phyloP scores from a whole-genome alignment of 306 rosid species.

The Arachis hypogaea region DNA sequence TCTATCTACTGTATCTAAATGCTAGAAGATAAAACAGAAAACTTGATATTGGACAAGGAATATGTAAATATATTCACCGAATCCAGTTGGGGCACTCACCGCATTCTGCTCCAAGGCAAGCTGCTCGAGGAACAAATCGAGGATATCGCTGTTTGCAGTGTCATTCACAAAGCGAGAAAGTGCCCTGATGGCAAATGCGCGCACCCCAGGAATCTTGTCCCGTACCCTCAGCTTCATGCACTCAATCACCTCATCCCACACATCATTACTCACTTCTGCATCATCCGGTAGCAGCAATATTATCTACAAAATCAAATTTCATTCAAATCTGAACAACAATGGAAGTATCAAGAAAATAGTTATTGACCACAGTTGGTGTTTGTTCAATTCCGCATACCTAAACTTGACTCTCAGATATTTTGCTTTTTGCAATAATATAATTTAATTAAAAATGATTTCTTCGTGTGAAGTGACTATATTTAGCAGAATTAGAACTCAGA shows the following conservation, averaged over 20 bases:
- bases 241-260: constrained; percentile 92
- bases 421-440: background rate
- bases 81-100: constrained; percentile 54
- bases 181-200: constrained; percentile 85
- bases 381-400: too few relatives aligned
- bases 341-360: background rate
- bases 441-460: too few relatives aligned
- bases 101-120: constrained; percentile 77
- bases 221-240: constrained; percentile 72
- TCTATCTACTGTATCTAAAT: constrained; percentile 22
- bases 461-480: too few relatives aligned
- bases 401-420: background rate
- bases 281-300: constrained; percentile 90
- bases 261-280: constrained; percentile 82
- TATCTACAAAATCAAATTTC: constrained; percentile 56
- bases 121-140: constrained; percentile 71
- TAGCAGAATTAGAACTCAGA: too few relatives aligned
- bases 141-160: constrained; percentile 74
- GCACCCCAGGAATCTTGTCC: constrained; percentile 78
- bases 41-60: background rate
- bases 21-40: background rate
- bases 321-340: background rate
- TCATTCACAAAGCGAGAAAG: constrained; percentile 95
- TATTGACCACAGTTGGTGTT: background rate
- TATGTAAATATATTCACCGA: background rate